Base-by-base conservation (phyloP, 257 asterid genomes). In the Plectranthus barbatus region DNA sequence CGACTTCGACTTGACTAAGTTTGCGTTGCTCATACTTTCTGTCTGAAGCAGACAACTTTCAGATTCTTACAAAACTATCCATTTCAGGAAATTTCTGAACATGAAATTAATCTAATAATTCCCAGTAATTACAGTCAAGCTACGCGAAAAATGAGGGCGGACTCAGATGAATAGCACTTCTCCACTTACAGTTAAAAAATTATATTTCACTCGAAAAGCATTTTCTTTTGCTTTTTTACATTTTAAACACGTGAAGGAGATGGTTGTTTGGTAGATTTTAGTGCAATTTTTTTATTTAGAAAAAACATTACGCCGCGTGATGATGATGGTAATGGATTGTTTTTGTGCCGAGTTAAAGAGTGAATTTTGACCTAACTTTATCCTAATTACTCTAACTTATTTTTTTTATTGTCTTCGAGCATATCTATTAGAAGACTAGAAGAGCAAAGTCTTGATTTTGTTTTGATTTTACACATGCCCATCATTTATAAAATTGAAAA, bases 311-410 rank as follows among this genome's bases (percentile, higher is more conserved):
- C 14, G 62, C 34, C 10, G 44, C 55, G 48, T 60, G 69, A 59
- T 44, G 34, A 44, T 51, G 47, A 66, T 59, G 19, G 64, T 26
- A 40, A 66, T 59, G 19, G 64, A 21, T 60, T 67, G 31, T n/a
- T n/a, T n/a, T n/a, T n/a, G n/a, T 45, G 52, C 42, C 10, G 6
- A 10, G 53, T 62, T 60, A 53, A 60, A 52, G 31, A 21, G 68
- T 54, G 56, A 5, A 1, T 45, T 53, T 59, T 53, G 55, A 67
- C 77, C 70, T 13, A 66, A 72, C 11, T 21, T 40, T 15, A 31
- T 57, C 52, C 71, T 23, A 34, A 71, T 55, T 24, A 58, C 20
- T 58, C 51, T n/a, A 5, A 34, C 39, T 20, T 13, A 29, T 41
- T 44, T 18, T 20, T 36, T 40, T 51, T 39, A 20, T n/a, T n/a